A percentile compares a stretch with the other conserved stretches of the same genome.
Conservation (phyloP, 257 asterid species). For the Prunella vulgaris region DNA sequence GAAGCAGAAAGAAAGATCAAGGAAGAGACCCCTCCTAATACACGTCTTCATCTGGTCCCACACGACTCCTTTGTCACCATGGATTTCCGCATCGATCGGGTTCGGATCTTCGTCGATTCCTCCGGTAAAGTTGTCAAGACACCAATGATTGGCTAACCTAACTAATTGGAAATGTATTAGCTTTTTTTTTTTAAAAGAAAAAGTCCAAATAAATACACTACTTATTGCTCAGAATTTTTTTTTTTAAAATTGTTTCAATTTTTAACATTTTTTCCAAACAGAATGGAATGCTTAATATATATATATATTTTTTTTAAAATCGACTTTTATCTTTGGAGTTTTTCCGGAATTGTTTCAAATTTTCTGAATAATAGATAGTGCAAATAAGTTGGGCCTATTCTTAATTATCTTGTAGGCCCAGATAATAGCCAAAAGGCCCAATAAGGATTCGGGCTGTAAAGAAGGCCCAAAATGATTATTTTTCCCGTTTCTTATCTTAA, state of each 20-base stretch:
- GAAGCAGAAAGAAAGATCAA: slow-evolving; percentile 46
- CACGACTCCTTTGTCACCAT: slow-evolving; percentile 27
- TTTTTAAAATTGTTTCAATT: too few species aligned
- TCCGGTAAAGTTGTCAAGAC: slow-evolving; percentile 40
- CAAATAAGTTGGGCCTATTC: too few species aligned
- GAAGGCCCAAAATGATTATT: background rate
- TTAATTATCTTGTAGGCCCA: too few species aligned
- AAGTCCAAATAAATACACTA: too few species aligned
- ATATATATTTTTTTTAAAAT: too few species aligned
- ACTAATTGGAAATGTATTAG: background rate
- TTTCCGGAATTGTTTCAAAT: too few species aligned
- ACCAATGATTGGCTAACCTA: slow-evolving; percentile 40
- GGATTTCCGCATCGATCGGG: slow-evolving; percentile 40
- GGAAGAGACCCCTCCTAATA: slow-evolving; percentile 32
- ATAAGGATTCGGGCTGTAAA: background rate
- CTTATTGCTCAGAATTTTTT: too few species aligned
- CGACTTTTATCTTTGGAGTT: too few species aligned
- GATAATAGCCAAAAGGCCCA: background rate
- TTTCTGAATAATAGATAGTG: too few species aligned
- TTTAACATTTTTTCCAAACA: too few species aligned
- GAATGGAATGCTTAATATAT: too few species aligned
- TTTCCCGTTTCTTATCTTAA: background rate
- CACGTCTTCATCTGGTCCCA: slow-evolving; percentile 10
- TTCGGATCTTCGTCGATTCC: slow-evolving; percentile 42
- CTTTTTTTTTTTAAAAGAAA: too few species aligned